Conservation (phyloP, 176 grass and related monocot species). For the Guadua angustifolia region DNA sequence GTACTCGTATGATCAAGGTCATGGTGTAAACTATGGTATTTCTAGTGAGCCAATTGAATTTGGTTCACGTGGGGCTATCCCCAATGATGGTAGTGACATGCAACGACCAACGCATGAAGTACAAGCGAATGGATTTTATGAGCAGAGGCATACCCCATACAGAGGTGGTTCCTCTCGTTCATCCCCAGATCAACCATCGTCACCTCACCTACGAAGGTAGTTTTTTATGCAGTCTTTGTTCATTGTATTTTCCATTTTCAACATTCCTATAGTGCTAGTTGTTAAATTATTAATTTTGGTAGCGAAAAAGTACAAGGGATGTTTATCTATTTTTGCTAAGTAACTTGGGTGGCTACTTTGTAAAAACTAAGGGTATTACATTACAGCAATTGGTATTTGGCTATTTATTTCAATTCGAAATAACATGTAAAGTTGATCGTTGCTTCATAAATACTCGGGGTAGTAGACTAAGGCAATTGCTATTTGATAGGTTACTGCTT, state of each 20-base stretch:
- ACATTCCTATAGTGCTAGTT: neutral
- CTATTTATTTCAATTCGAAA: neutral
- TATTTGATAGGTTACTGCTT: neutral
- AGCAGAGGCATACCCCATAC: constrained; percentile 36
- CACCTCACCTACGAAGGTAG: constrained; percentile 45
- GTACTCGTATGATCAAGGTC: constrained; percentile 54
- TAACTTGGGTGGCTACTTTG: neutral
- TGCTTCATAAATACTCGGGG: neutral
- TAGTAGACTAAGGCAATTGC: neutral
- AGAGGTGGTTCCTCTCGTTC: constrained; percentile 43
- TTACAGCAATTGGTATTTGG: neutral
- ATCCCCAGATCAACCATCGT: constrained; percentile 55
- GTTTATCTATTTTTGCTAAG: neutral
- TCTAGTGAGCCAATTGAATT: constrained; percentile 42
- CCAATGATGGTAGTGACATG: constrained; percentile 31
- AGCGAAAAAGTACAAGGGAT: neutral
- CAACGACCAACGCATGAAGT: neutral
- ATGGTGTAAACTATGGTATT: constrained; percentile 41
- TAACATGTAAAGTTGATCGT: neutral
- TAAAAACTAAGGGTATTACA: neutral
- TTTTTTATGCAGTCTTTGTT: constrained; percentile 6
- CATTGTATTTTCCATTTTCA: neutral
- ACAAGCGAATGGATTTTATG: constrained; percentile 30
- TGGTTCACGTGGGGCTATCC: constrained; percentile 45
- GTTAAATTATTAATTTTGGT: neutral